Conservation (phyloP, 345 rosid species). For the Euphorbia lathyris region DNA sequence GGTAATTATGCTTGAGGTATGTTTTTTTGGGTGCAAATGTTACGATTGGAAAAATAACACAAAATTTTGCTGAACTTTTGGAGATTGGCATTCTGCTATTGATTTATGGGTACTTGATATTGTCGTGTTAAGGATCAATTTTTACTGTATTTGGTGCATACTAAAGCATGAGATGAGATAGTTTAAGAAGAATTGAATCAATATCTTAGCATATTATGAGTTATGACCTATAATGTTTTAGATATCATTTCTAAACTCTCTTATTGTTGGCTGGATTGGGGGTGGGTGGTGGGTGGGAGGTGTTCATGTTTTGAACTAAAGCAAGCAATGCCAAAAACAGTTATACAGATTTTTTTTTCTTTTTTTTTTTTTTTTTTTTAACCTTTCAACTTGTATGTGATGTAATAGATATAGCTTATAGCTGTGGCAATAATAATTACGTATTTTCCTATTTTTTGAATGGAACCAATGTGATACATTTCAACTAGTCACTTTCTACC, state of each 20-base stretch:
- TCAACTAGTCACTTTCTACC: background rate
- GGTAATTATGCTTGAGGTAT: slow-evolving; percentile 97
- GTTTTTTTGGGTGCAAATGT: slow-evolving; percentile 7
- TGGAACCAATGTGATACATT: background rate
- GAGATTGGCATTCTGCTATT: background rate
- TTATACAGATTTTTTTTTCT: background rate
- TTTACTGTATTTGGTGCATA: slow-evolving; percentile 4
- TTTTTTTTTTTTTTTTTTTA: too few species aligned
- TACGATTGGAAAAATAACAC: slow-evolving; percentile 10
- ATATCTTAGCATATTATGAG: background rate
- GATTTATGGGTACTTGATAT: background rate
- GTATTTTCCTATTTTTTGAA: background rate
- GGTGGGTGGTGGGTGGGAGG: background rate
- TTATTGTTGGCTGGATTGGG: background rate
- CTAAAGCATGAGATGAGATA: slow-evolving; percentile 8
- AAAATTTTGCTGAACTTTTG: background rate
- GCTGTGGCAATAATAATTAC: background rate
- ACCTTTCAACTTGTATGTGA: background rate
- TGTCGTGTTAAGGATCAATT: background rate
- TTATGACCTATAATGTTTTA: background rate
- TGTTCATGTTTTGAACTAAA: background rate
- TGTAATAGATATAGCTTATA: slow-evolving; percentile 1
- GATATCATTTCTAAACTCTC: background rate
- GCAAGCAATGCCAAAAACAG: background rate
- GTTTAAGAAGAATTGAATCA: slow-evolving; percentile 8